phyloP scores from a whole-genome alignment of 805 yeast genomes.

The Candida wancherniae region DNA sequence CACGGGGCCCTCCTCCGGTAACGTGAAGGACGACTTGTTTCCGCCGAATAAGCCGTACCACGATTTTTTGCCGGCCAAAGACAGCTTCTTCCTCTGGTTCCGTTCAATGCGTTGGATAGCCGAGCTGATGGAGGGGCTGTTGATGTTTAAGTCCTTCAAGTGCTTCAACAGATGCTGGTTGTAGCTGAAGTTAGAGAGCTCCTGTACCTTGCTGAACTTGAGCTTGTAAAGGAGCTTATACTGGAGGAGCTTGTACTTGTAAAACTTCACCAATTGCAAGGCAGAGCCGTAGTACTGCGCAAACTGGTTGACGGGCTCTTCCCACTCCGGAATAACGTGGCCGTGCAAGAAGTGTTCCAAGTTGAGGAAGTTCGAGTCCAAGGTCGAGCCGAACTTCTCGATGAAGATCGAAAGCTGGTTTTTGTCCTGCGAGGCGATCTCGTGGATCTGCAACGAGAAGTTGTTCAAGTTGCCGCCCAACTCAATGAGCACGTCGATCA shows the following conservation, averaged over 20 bases:
- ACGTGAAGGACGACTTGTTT: constrained; percentile 17
- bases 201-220: constrained; percentile 36
- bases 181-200: constrained; percentile 26
- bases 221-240: constrained; percentile 37
- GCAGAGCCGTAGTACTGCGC: constrained; percentile 41
- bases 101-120: constrained; percentile 32
- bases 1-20: constrained; percentile 9
- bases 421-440: constrained; percentile 18
- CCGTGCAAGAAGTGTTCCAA: constrained; percentile 41
- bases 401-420: constrained; percentile 30
- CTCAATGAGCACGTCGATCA: constrained; percentile 41
- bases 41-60: constrained; percentile 46
- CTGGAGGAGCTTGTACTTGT: constrained; percentile 50
- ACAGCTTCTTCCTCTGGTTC: constrained; percentile 16
- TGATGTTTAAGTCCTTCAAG: constrained; percentile 29
- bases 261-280: constrained; percentile 42
- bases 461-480: constrained; percentile 56
- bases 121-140: constrained; percentile 35
- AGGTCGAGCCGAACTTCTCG: constrained; percentile 50
- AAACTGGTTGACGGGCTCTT: constrained; percentile 48
- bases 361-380: constrained; percentile 47
- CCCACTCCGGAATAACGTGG: constrained; percentile 38
- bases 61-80: constrained; percentile 24
- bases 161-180: constrained; percentile 18
- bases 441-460: constrained; percentile 44